These are phyloP conservation scores for Saprolegnia diclina DNA, from an alignment of 352 stramenopile genomes.

Conservation along the genomic window DNA sequence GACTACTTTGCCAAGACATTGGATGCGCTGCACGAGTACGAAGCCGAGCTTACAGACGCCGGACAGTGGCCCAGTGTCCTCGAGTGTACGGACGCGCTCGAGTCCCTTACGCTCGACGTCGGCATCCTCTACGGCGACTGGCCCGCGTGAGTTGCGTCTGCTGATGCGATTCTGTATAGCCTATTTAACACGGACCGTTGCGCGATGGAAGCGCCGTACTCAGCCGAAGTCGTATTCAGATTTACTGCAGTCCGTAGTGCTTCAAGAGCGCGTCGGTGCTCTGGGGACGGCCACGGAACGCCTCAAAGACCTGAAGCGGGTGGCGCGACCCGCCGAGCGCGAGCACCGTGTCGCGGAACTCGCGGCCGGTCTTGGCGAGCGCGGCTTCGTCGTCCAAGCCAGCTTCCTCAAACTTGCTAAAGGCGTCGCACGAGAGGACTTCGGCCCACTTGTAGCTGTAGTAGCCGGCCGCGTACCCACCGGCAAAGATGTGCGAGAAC, in stretches of 20 bases:
- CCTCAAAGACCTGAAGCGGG: constrained; percentile 91
- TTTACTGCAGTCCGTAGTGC: constrained; percentile 86
- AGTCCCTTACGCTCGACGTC: not conserved
- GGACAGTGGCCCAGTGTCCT: not conserved
- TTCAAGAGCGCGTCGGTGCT: constrained; percentile 90
- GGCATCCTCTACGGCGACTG: not conserved
- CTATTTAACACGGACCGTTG: too few species aligned
- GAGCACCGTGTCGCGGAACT: constrained; percentile 93
- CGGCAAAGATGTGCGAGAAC: constrained; percentile 98
- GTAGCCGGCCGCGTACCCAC: constrained; percentile 96
- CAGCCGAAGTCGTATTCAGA: too few species aligned
- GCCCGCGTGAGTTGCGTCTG: too few species aligned
- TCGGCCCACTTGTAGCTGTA: constrained; percentile 98
- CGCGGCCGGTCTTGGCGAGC: constrained; percentile 73
- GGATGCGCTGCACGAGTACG: not conserved
- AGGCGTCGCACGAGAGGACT: constrained; percentile 96
- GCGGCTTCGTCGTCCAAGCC: constrained; percentile 83
- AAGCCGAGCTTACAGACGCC: not conserved
- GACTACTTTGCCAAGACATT: not conserved
- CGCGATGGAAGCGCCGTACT: too few species aligned
- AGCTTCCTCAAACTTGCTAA: constrained; percentile 96
- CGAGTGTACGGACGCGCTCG: not conserved
- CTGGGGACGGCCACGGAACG: constrained; percentile 93
- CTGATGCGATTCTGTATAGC: too few species aligned
- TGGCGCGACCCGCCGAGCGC: constrained; percentile 80